phyloP scores from a whole-genome alignment of 2,329 filamentous ascomycete genomes.

The Penicillium sp. region DNA sequence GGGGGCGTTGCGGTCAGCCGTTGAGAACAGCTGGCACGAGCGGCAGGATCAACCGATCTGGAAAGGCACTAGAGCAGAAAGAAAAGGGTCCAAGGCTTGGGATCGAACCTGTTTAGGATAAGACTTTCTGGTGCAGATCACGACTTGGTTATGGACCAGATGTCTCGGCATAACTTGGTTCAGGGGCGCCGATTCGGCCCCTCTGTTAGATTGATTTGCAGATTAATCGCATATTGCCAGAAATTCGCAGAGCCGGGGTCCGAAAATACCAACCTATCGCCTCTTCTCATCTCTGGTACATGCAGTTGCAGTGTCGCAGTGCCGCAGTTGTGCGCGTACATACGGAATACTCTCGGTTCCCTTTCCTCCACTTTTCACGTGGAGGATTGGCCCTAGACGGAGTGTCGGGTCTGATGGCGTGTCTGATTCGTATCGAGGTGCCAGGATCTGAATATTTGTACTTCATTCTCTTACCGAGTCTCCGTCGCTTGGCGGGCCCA shows the following conservation, averaged over 20 bases:
- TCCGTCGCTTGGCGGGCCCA: neutral
- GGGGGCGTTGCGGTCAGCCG: constrained; percentile 12
- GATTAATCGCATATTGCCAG: too few species aligned
- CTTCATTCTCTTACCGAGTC: neutral
- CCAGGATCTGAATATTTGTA: too few species aligned
- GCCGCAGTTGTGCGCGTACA: constrained; percentile 6
- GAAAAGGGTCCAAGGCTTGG: neutral
- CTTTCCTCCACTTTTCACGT: too few species aligned
- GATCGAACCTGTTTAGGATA: too few species aligned
- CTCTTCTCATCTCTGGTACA: constrained; percentile 2
- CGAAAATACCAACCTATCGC: too few species aligned
- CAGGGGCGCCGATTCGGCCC: constrained; percentile 7
- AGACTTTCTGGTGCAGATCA: too few species aligned
- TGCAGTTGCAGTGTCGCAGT: constrained; percentile 19
- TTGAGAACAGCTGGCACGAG: neutral
- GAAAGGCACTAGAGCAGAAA: constrained; percentile 7
- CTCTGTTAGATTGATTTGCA: too few species aligned
- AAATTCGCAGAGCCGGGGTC: too few species aligned
- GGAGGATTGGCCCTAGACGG: neutral
- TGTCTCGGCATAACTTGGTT: neutral
- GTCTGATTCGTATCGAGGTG: too few species aligned
- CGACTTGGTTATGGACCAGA: too few species aligned
- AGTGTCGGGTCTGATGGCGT: neutral
- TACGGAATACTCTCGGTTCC: too few species aligned
- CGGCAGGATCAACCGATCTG: constrained; percentile 4